phyloP scores from a whole-genome alignment of 257 asterid genomes.

The Solanum gracilifrons region DNA sequence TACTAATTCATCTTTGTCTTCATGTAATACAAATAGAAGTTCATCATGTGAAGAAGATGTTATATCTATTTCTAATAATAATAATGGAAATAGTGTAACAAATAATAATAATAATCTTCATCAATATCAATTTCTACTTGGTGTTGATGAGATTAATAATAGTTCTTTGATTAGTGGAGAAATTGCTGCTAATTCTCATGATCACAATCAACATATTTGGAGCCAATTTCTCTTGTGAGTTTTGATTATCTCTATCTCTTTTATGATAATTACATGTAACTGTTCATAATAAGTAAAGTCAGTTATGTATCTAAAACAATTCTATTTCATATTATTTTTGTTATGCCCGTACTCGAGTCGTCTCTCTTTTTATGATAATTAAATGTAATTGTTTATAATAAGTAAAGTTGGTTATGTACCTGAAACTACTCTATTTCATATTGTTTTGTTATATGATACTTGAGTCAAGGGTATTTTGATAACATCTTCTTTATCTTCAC shows the following conservation, averaged over 20 bases:
- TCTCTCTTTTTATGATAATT: neutral
- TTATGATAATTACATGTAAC: neutral
- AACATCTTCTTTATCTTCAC: too few relatives aligned
- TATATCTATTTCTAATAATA: slow-evolving; percentile 4
- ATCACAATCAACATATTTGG: slow-evolving; percentile 5
- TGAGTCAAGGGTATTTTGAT: neutral
- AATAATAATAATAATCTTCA: neutral
- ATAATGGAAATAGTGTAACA: neutral
- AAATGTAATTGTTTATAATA: neutral
- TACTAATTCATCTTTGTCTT: neutral
- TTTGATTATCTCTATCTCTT: neutral
- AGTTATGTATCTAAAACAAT: neutral
- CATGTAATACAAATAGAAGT: slow-evolving; percentile 3
- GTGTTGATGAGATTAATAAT: neutral
- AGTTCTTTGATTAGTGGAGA: neutral
- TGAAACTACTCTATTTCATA: neutral
- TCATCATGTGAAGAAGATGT: slow-evolving; percentile 10
- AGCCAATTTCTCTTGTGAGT: slow-evolving; percentile 10
- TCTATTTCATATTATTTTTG: neutral
- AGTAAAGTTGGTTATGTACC: neutral
- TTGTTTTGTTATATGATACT: neutral
- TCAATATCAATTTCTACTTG: neutral
- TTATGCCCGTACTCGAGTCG: neutral
- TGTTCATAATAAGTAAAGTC: neutral
- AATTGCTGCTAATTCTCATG: neutral